These are phyloP conservation scores for Echeveria elegans DNA, from an alignment of 164 flowering plant species.

Conservation along the genomic window DNA sequence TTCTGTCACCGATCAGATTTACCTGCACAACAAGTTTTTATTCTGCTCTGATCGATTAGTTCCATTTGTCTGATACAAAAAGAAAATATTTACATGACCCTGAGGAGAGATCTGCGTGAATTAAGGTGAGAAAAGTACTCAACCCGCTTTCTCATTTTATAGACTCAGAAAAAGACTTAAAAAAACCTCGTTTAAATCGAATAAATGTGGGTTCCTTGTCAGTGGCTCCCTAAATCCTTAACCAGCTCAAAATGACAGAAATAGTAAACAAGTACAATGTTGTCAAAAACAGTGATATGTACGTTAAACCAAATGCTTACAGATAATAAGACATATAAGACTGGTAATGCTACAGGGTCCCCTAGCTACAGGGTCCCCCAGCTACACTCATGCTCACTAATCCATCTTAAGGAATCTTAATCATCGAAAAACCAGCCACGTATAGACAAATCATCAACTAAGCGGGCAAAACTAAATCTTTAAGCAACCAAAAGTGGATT, in stretches of 20 bases:
- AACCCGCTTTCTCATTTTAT: neutral
- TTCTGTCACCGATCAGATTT: slow-evolving; percentile 26
- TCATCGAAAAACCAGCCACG: neutral
- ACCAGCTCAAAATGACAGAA: neutral
- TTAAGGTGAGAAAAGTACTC: neutral
- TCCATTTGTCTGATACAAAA: neutral
- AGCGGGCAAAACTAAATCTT: slow-evolving; percentile 1
- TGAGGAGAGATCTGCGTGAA: neutral
- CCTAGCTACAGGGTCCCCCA: too few relatives aligned
- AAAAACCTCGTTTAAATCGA: neutral
- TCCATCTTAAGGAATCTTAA: neutral
- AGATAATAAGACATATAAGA: neutral
- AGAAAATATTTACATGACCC: neutral
- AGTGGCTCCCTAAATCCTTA: neutral
- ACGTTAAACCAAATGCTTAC: neutral
- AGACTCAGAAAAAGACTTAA: neutral
- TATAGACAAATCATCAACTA: neutral
- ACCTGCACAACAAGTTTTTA: neutral
- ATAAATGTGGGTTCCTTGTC: slow-evolving; percentile 2
- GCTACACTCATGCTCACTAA: neutral
- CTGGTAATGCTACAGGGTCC: too few relatives aligned
- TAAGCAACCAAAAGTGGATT: slow-evolving; percentile 1
- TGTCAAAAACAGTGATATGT: neutral
- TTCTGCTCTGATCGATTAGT: neutral
- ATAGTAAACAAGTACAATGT: neutral